Percentiles rank a stretch among this genome's conserved stretches.
These are phyloP conservation scores for Entrophospora sp. DNA, from an alignment of 192 early-diverging fungal species.

Conservation along the genomic window DNA sequence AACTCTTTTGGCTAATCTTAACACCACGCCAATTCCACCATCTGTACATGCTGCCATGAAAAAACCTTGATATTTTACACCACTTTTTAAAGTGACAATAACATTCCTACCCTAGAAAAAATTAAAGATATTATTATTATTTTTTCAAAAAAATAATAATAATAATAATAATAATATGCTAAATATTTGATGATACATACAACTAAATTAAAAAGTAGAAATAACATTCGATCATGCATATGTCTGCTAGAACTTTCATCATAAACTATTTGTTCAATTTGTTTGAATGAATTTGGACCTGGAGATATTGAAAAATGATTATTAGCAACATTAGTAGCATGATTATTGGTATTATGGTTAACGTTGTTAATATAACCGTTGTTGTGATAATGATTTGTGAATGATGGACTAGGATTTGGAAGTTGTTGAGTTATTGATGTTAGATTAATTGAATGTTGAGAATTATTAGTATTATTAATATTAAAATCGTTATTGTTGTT, in stretches of 20 bases:
- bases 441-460: constrained; percentile 5
- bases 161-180: too few relatives aligned
- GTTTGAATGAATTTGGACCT: background rate
- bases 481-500: too few relatives aligned
- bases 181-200: too few relatives aligned
- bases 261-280: constrained; percentile 23
- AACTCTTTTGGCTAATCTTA: constrained; percentile 46
- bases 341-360: too few relatives aligned
- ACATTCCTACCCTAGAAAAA: constrained; percentile 61
- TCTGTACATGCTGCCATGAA: constrained; percentile 52
- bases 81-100: constrained; percentile 45
- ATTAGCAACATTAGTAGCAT: too few relatives aligned
- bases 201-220: constrained; percentile 53
- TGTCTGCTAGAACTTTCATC: constrained; percentile 27
- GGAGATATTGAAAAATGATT: background rate
- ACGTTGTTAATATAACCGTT: too few relatives aligned
- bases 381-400: constrained; percentile 5
- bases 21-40: constrained; percentile 54
- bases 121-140: too few relatives aligned
- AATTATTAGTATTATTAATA: constrained; percentile 7
- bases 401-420: background rate
- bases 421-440: constrained; percentile 1
- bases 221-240: constrained; percentile 60
- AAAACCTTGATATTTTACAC: constrained; percentile 59
- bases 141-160: too few relatives aligned